These are phyloP conservation scores for Pichia sp. DNA, from an alignment of 1,139 yeast genomes.

Conservation along the genomic window DNA sequence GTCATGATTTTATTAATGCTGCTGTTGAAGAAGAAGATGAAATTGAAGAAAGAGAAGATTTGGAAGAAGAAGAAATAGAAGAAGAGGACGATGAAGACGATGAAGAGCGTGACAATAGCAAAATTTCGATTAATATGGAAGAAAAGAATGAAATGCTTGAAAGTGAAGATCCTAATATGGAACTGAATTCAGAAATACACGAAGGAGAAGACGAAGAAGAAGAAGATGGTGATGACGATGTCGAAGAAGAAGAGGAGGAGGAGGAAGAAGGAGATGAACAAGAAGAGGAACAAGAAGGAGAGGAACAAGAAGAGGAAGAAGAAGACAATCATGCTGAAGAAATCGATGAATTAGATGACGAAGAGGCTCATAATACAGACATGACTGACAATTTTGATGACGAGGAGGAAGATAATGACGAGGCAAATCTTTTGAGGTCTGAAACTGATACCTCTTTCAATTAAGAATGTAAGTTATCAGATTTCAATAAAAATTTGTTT, in stretches of 20 bases:
- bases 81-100: constrained; percentile 2
- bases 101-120: constrained; percentile 1
- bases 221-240: constrained; percentile 2
- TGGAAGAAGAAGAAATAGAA: constrained; percentile 14
- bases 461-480: background rate
- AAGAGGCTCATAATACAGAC: background rate
- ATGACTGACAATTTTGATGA: too few relatives aligned
- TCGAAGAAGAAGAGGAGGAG: background rate
- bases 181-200: constrained; percentile 11
- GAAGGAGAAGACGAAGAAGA: constrained; percentile 3
- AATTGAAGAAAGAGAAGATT: constrained; percentile 12
- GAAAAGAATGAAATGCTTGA: background rate
- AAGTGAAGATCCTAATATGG: constrained; percentile 4
- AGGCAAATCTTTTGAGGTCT: background rate
- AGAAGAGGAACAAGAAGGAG: background rate
- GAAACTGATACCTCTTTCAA: background rate
- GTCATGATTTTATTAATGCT: constrained; percentile 11
- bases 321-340: background rate
- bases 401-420: too few relatives aligned
- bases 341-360: background rate
- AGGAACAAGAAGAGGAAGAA: too few relatives aligned
- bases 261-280: background rate
- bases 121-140: background rate
- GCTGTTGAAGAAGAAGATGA: constrained; percentile 6
- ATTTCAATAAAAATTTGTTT: background rate